phyloP scores from a whole-genome alignment of 108 stramenopile species.

The Cyclostephanos invisitatus region DNA sequence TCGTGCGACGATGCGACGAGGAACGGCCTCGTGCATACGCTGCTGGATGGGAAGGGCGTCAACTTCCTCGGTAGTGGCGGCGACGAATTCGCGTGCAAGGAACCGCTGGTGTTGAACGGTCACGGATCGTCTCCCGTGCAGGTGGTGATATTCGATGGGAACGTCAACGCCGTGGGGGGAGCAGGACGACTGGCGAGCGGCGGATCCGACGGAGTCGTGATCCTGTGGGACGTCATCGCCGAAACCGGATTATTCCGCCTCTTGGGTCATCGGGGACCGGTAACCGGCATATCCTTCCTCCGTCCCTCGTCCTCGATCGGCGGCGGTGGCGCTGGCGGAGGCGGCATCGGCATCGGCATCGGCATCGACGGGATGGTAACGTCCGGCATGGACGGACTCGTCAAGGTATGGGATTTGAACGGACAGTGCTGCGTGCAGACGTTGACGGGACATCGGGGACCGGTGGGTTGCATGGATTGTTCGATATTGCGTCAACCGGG shows the following conservation, averaged over 20 bases:
- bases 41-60: slow-evolving; percentile 33
- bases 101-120: slow-evolving; percentile 85
- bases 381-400: slow-evolving; percentile 91
- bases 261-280: slow-evolving; percentile 89
- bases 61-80: slow-evolving; percentile 41
- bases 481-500: slow-evolving; percentile 21
- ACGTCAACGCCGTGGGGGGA: slow-evolving; percentile 20
- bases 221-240: slow-evolving; percentile 95
- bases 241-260: slow-evolving; percentile 93
- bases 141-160: slow-evolving; percentile 57
- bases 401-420: slow-evolving; percentile 98
- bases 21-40: slow-evolving; percentile 56
- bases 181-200: slow-evolving; percentile 78
- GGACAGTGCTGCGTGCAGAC: slow-evolving; percentile 97
- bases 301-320: slow-evolving; percentile 6
- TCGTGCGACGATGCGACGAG: slow-evolving; percentile 26
- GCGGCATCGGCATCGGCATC: not conserved
- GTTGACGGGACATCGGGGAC: slow-evolving; percentile 90
- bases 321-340: too few species aligned
- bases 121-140: slow-evolving; percentile 76
- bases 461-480: slow-evolving; percentile 61
- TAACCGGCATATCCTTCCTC: slow-evolving; percentile 88
- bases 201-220: slow-evolving; percentile 87
- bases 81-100: slow-evolving; percentile 60
- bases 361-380: slow-evolving; percentile 76